Base-by-base conservation (phyloP, 2,329 filamentous ascomycete genomes). In the Verticillium longisporum region DNA sequence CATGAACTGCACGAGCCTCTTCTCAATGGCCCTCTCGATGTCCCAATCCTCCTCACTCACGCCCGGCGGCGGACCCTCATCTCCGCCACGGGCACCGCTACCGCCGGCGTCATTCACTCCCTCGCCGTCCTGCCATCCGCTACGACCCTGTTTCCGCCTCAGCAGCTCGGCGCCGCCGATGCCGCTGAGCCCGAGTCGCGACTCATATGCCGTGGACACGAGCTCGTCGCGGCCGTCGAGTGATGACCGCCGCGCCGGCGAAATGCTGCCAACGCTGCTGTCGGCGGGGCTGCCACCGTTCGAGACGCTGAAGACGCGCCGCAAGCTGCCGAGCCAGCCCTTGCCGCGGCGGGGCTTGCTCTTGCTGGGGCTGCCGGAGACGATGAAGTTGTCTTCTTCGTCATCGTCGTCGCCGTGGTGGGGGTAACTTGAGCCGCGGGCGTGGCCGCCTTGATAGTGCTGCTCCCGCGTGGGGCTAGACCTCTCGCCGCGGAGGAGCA, bases 1-100 rank as follows among this genome's bases (percentile, higher is more conserved):
- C 85, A 96, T 95, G 70, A 92, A 84, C 73, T 93, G 90, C 63
- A 93, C 89, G 9, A 90, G 79, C 41, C 57, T 33, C 62, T 83
- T 83, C 75, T 91, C 87, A 1, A 89, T 84, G 2, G 89, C 89
- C 60, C 83, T 80, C 71, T 93, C 90, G 45, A 93, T 85, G 67
- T 92, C 90, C 89, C 89, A 91, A 60, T 92, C 88, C 54, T 82
- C 81, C 33, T 85, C 80, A 80, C 18, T 7, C 80, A 26, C 37
- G 81, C 59, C 83, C 81, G 37, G 81, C 80, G 64, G 87, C 84
- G 36, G 56, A 13, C 45, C 32, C n/a, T 54, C 57, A 3, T 37
- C 56, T 2, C 5, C 15, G 11, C 26, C 26, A 26, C 26, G 26
- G 26, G 26, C 26, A 26, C 26, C 26, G 26, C 26, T 26, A 26